Evolutionary conservation across 805 yeast genomes (phyloP), one percentile per base, ranked within the genome.

Genomic region (Yarrowia osloensis): DNA sequence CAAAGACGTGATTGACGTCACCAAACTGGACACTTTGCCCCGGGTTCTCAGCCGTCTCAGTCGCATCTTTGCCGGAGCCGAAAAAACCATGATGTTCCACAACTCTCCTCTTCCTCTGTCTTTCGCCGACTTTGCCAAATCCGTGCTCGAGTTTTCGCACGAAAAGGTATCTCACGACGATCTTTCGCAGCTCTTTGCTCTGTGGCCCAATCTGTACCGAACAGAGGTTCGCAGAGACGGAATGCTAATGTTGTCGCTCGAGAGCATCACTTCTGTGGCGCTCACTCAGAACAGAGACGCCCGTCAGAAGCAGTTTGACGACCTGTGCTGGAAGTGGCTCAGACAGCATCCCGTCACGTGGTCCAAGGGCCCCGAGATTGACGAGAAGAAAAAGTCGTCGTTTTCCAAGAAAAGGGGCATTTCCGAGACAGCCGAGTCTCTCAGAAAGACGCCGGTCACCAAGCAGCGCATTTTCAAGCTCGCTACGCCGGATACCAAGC

Each of bases 121-220:
- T n/a, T 68, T 74, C 11, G 65, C 54, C 3, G 67, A 62, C 22
- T 70, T 76, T 37, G 46, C 66, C 13, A 40, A 55, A 12, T 68
- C 74, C 4, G 70, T 73, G 5, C 69, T 67, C 15, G 68, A 66
- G 12, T 39, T 52, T 22, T 59, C 70, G 26, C 73, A 74, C 6
- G 67, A 69, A 26, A 49, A 70, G 3, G 63, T 75, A 8, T 54
- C 69, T 2, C 37, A 63, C 4, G 57, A 55, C 8, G 72, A 73
- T 35, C 28, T 75, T 4, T 70, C 70, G 28, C 70, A 67, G 39
- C 70, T 75, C 22, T 66, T 67, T 3, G 49, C 57, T 1, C 67
- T 75, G 13, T 70, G 70, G 69, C 74, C 75, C 2, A 68, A 65
- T 19, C 68, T 74, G 9, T 75, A 75, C 67, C 44, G 47, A 2